A percentile compares a stretch with the other conserved stretches of the same genome.
Evolutionary conservation across 2,329 filamentous ascomycete genomes (phyloP).

Genomic region (Cladosporium colombiae): DNA sequence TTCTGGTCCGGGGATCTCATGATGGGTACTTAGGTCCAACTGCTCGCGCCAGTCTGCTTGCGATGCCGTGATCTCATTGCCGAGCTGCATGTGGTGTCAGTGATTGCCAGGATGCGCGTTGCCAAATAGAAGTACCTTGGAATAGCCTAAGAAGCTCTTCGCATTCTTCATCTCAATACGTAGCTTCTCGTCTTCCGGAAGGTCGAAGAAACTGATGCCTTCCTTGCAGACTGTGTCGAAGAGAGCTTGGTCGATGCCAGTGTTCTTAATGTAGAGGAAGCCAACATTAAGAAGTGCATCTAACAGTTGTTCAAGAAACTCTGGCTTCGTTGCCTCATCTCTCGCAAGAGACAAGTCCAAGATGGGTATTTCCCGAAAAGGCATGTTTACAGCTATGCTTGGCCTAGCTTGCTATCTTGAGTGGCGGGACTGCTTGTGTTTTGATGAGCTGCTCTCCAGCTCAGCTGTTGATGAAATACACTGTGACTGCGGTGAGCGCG

Average conservation of each 20-base stretch:
- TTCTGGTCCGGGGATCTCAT: slow-evolving; percentile 61
- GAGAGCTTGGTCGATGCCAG: slow-evolving; percentile 67
- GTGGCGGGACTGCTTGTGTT: background rate
- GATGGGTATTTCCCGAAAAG: slow-evolving; percentile 73
- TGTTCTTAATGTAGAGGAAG: slow-evolving; percentile 82
- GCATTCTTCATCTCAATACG: slow-evolving; percentile 54
- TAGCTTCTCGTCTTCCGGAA: slow-evolving; percentile 75
- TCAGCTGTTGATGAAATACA: slow-evolving; percentile 22
- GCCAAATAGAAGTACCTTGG: slow-evolving; percentile 37
- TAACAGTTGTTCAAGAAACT: slow-evolving; percentile 70
- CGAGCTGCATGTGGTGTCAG: slow-evolving; percentile 41
- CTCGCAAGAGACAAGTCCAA: slow-evolving; percentile 71
- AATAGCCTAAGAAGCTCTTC: slow-evolving; percentile 47
- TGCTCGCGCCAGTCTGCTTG: slow-evolving; percentile 80
- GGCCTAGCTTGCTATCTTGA: background rate
- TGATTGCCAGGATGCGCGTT: background rate
- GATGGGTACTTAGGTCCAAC: slow-evolving; percentile 80
- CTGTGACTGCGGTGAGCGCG: slow-evolving; percentile 22
- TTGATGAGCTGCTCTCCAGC: too few species aligned
- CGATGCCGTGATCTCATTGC: slow-evolving; percentile 68
- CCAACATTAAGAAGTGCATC: slow-evolving; percentile 82
- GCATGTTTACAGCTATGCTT: slow-evolving; percentile 22
- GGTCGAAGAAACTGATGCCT: slow-evolving; percentile 73
- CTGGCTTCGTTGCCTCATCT: slow-evolving; percentile 66
- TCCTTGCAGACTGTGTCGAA: slow-evolving; percentile 66